Base-by-base conservation (phyloP, 1,139 yeast species). In the Saccharomyces hybrid region DNA sequence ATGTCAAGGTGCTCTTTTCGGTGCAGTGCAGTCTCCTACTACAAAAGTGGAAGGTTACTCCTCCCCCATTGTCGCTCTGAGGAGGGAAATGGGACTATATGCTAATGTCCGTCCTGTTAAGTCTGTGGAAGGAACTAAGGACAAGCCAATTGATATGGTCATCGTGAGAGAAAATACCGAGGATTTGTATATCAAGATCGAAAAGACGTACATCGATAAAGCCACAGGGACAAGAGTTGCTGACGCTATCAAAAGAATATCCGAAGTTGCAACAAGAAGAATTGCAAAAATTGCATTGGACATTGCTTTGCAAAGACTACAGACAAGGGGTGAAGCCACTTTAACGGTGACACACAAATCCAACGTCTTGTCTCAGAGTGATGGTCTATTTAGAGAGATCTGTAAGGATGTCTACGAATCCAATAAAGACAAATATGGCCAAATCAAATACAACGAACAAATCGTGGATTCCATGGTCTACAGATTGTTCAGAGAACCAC, bases 401-500 rank as follows among this genome's bases (percentile, higher is more conserved):
- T 83, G 95, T 71, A 84, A 84, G 70, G 79, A 80, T 57, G 85
- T 88, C 51, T 90, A 86, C 74, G 86, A 85, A 63, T 78, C 82
- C 57, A 80, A 84, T 74, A 74, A 76, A 56, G 83, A 76, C 55
- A 73, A 75, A 63, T 88, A 79, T 69, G 77, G 77, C 30, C 70
- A 79, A 44, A 77, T 90, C 56, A 79, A 76, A 48, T 80, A 89
- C 74, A 88, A 88, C 70, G 99, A 93, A 76, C 99, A 93, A 78
- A 91, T 93, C 70, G 98, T 93, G 52, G 99, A 93, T 77, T 90
- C 98, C 26, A 93, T 93, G 99, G 99, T 93, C 56, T 93, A 93
- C 82, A 83, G 96, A 73, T 83, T 93, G 91, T 93, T 93, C 83
- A 84, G 97, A 74, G 97, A 93, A 74, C 99, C 99, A 53, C 91